Evolutionary conservation across 441 rosid species (phyloP).

Genomic region (Hura crepitans): DNA sequence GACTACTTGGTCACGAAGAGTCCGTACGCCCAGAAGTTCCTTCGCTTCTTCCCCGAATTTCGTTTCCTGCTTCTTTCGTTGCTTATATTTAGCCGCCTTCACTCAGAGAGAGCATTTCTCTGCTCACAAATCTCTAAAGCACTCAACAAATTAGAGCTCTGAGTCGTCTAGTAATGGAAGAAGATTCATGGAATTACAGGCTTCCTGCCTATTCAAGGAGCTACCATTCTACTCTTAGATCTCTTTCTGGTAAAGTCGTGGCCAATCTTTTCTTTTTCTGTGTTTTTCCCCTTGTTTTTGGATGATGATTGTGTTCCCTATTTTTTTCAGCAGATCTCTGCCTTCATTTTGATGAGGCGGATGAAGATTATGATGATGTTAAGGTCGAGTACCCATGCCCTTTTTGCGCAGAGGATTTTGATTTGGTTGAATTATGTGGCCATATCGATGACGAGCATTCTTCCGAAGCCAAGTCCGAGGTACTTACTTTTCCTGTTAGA

Average conservation of each 20-base stretch:
- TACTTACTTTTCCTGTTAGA: slow-evolving; percentile 21
- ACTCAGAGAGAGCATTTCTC: neutral
- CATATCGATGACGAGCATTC: slow-evolving; percentile 78
- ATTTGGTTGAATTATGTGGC: slow-evolving; percentile 66
- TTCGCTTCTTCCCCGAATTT: slow-evolving; percentile 5
- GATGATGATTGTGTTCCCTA: neutral
- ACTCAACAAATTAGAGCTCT: neutral
- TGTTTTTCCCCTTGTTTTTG: neutral
- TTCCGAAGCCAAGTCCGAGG: slow-evolving; percentile 58
- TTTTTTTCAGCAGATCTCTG: slow-evolving; percentile 47
- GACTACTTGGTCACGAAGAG: neutral
- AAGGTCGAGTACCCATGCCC: slow-evolving; percentile 66
- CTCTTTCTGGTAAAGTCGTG: slow-evolving; percentile 41
- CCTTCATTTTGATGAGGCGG: slow-evolving; percentile 46
- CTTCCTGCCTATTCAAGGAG: slow-evolving; percentile 45
- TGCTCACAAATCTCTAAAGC: neutral
- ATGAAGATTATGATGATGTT: slow-evolving; percentile 48
- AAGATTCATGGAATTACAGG: slow-evolving; percentile 42
- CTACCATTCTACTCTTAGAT: slow-evolving; percentile 43
- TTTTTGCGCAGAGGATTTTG: slow-evolving; percentile 66
- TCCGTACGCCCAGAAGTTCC: neutral
- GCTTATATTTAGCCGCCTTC: slow-evolving; percentile 1
- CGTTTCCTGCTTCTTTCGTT: neutral
- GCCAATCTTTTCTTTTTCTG: neutral
- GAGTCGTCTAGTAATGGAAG: slow-evolving; percentile 42